phyloP scores from a whole-genome alignment of 139 green algal genomes.

The Chlorella sp. region DNA sequence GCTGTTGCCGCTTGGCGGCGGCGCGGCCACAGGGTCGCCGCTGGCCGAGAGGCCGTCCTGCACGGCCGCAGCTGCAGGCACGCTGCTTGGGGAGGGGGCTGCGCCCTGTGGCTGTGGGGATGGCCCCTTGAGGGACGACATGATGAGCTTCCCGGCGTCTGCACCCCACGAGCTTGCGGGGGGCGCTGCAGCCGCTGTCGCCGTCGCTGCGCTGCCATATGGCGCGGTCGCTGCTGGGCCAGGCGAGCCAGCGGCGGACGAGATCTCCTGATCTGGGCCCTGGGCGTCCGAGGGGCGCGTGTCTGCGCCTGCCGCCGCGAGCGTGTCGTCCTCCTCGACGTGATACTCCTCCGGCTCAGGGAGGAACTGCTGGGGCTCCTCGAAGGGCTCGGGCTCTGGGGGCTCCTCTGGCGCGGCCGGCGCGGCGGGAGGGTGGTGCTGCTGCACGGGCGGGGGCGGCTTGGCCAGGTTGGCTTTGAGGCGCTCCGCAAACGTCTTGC shows the following conservation, averaged over 20 bases:
- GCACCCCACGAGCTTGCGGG: not conserved
- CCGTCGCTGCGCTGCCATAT: no score
- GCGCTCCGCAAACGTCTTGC: not conserved
- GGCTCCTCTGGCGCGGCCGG: not conserved
- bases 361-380: no score
- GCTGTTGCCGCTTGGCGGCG: no score
- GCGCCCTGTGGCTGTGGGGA: no score
- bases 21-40: not conserved
- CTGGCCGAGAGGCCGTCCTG: not conserved
- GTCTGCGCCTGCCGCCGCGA: no score
- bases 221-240: no score
- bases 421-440: no score
- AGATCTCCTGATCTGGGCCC: no score
- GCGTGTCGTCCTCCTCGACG: not conserved
- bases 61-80: not conserved
- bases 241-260: no score
- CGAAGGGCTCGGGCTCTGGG: no score
- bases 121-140: not conserved
- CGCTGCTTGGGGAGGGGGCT: not conserved
- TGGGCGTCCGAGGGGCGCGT: no score
- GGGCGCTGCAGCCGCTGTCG: no score
- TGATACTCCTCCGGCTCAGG: not conserved
- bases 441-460: not conserved
- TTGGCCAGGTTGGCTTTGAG: not conserved
- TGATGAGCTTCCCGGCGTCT: not conserved